A percentile compares a stretch with the other conserved stretches of the same genome.
These are phyloP conservation scores for Draba incana DNA, from an alignment of 345 rosid genomes.

Conservation along the genomic window DNA sequence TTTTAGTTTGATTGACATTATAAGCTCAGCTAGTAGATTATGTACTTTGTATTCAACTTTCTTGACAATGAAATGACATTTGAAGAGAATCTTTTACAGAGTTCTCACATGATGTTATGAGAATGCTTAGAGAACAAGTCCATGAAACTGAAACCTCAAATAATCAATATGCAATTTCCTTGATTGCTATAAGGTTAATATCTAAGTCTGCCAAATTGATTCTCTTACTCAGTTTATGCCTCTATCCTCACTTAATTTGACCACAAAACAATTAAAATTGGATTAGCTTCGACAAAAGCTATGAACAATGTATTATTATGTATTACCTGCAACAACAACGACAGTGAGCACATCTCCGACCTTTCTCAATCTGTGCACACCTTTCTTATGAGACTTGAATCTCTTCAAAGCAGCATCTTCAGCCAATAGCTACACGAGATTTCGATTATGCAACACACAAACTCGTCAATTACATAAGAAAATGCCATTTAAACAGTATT, in stretches of 20 bases:
- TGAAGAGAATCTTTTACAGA: constrained; percentile 4
- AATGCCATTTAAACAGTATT: background rate
- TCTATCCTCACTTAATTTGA: background rate
- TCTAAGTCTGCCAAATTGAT: constrained; percentile 7
- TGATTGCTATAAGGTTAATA: background rate
- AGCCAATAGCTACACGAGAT: constrained; percentile 67
- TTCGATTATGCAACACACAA: background rate
- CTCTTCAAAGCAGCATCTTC: constrained; percentile 64
- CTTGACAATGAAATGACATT: background rate
- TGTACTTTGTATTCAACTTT: background rate
- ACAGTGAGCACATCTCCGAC: constrained; percentile 76
- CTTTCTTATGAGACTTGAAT: constrained; percentile 68
- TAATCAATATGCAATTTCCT: constrained; percentile 1
- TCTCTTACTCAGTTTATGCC: background rate
- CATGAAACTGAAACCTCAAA: background rate
- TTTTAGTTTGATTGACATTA: background rate
- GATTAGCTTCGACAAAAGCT: background rate
- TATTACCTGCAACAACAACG: constrained; percentile 74
- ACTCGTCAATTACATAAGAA: background rate
- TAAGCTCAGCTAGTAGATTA: background rate
- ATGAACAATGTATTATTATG: background rate
- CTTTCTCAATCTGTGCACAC: constrained; percentile 57
- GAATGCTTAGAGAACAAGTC: background rate
- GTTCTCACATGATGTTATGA: constrained; percentile 19
- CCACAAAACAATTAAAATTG: background rate